phyloP scores from a whole-genome alignment of 768 basidiomycete genomes.

The Lepiota venenata region DNA sequence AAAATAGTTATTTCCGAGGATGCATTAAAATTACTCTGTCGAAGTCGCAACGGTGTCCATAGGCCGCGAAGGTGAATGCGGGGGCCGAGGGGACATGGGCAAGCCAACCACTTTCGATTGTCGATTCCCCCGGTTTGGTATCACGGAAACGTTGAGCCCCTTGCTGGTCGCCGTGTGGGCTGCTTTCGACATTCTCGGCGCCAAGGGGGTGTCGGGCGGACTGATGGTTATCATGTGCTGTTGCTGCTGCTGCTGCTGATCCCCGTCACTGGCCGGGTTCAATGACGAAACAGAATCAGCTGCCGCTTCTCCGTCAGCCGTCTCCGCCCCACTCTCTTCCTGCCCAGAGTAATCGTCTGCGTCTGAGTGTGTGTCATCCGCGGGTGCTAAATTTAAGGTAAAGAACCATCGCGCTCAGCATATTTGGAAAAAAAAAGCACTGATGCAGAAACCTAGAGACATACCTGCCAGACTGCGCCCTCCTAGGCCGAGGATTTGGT shows the following conservation, averaged over 20 bases:
- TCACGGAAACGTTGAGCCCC: slow-evolving; percentile 65
- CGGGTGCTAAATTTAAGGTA: slow-evolving; percentile 27
- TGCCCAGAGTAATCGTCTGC: slow-evolving; percentile 64
- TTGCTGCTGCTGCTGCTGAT: slow-evolving; percentile 20
- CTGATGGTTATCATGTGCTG: slow-evolving; percentile 27
- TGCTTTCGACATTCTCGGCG: slow-evolving; percentile 45
- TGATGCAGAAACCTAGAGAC: slow-evolving; percentile 29
- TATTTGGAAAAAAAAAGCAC: slow-evolving; percentile 16
- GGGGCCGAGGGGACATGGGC: slow-evolving; percentile 51
- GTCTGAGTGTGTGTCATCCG: slow-evolving; percentile 67
- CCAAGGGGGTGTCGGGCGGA: slow-evolving; percentile 40
- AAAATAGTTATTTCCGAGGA: slow-evolving; percentile 13
- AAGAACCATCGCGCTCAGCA: background rate
- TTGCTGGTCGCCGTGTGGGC: slow-evolving; percentile 60
- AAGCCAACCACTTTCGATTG: slow-evolving; percentile 64
- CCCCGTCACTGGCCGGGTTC: slow-evolving; percentile 25
- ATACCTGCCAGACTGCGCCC: slow-evolving; percentile 67
- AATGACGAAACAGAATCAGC: slow-evolving; percentile 46
- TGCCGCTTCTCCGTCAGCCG: slow-evolving; percentile 49
- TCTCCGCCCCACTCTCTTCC: slow-evolving; percentile 76
- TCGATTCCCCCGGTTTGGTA: slow-evolving; percentile 53
- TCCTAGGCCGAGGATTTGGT: slow-evolving; percentile 73
- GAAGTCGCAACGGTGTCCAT: slow-evolving; percentile 19
- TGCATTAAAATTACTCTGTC: slow-evolving; percentile 17
- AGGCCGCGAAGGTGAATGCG: slow-evolving; percentile 35